Conservation (phyloP, 1,284 basidiomycete genomes). For the Clitocybe nebularis region DNA sequence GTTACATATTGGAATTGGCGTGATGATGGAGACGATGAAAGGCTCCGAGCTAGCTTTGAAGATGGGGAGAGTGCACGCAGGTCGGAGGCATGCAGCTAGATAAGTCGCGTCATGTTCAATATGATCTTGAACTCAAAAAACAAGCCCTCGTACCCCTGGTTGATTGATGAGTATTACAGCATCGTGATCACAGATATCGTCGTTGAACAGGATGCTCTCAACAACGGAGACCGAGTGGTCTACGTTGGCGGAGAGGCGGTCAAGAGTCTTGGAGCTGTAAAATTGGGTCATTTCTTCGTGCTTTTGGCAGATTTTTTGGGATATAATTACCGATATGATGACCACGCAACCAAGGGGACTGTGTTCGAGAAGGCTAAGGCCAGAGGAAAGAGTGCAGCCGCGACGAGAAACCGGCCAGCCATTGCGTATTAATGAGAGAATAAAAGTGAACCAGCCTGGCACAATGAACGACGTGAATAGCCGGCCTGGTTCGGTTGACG, state of each 20-base stretch:
- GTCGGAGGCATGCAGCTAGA: constrained; percentile 67
- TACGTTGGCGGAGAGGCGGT: constrained; percentile 30
- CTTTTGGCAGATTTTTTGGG: background rate
- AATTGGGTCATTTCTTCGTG: constrained; percentile 9
- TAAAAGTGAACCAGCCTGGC: background rate
- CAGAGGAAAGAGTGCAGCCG: constrained; percentile 39
- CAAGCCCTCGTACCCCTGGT: constrained; percentile 52
- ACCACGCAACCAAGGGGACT: constrained; percentile 65
- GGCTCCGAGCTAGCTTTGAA: constrained; percentile 41
- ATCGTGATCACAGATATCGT: constrained; percentile 57
- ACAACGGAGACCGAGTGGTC: constrained; percentile 34
- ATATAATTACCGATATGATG: constrained; percentile 41
- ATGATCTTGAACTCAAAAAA: too few species aligned
- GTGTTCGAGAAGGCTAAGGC: constrained; percentile 57
- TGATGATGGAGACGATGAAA: constrained; percentile 47
- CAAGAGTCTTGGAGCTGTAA: constrained; percentile 44
- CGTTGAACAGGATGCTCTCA: constrained; percentile 40
- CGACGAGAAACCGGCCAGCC: constrained; percentile 18
- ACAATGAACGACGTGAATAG: background rate
- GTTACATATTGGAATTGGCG: constrained; percentile 63
- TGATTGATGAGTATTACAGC: constrained; percentile 65
- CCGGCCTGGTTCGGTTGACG: background rate
- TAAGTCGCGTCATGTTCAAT: constrained; percentile 4
- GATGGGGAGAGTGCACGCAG: constrained; percentile 52
- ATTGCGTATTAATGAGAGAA: constrained; percentile 8